A percentile compares a stretch with the other conserved stretches of the same genome.
phyloP scores from a whole-genome alignment of 1,284 basidiomycete genomes.

The Rhodotorula mucilaginosa region DNA sequence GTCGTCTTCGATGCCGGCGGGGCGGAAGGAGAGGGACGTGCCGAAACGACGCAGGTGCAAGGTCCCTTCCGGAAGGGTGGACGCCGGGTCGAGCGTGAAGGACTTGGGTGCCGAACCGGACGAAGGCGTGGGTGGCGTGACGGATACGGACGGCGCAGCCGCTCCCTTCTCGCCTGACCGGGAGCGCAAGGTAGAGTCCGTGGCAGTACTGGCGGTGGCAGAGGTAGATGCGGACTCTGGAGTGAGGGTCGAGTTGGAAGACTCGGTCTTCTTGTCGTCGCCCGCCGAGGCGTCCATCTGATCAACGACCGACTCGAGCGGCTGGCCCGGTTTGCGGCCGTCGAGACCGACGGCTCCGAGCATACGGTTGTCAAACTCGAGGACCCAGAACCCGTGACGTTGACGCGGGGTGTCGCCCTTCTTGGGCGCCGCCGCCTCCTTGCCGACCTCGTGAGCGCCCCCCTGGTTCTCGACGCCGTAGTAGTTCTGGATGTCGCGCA shows the following conservation, averaged over 20 bases:
- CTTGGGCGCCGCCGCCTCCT: neutral
- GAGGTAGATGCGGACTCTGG: conserved; percentile 2
- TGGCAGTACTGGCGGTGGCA: neutral
- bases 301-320: conserved; percentile 34
- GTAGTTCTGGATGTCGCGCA: conserved; percentile 31
- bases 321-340: conserved; percentile 32
- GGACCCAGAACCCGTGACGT: conserved; percentile 37
- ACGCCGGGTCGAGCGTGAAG: conserved; percentile 20
- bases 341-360: conserved; percentile 35
- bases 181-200: neutral
- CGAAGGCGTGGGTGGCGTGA: conserved; percentile 23
- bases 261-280: conserved; percentile 1
- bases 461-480: conserved; percentile 18
- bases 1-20: conserved; percentile 38
- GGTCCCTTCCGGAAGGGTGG: conserved; percentile 22
- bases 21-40: conserved; percentile 35
- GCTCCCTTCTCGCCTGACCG: conserved; percentile 3
- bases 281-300: neutral
- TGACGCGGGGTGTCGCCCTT: conserved; percentile 8
- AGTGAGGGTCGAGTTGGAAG: neutral
- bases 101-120: conserved; percentile 11
- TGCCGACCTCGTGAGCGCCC: neutral
- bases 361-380: conserved; percentile 39
- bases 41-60: conserved; percentile 37
- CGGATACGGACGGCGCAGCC: conserved; percentile 10